Evolutionary conservation across 1,139 yeast genomes (phyloP).

Genomic region (Yamadazyma friedrichii): DNA sequence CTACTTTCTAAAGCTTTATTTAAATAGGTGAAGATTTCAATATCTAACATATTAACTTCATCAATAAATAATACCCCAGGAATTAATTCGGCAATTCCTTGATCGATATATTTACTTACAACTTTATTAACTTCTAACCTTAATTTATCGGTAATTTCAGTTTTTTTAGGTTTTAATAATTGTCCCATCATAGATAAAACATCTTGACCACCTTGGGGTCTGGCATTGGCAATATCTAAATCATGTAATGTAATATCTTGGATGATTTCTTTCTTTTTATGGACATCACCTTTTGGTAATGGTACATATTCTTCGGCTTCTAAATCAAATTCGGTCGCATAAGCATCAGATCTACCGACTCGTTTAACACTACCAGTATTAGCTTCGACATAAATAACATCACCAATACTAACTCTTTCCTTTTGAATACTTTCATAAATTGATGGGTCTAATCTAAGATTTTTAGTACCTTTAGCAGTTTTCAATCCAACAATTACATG

Average conservation of each 20-base stretch:
- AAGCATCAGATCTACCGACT: constrained; percentile 97
- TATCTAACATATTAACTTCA: constrained; percentile 96
- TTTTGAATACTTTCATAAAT: constrained; percentile 95
- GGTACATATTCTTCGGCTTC: constrained; percentile 99
- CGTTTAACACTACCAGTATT: constrained; percentile 97
- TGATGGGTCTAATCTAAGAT: constrained; percentile 87
- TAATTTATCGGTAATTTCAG: constrained; percentile 97
- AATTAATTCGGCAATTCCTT: constrained; percentile 95
- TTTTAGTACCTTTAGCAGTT: constrained; percentile 95
- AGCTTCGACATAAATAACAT: constrained; percentile 94
- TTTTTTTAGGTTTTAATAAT: constrained; percentile 89
- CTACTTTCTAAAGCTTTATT: constrained; percentile 90
- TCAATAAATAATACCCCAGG: constrained; percentile 98
- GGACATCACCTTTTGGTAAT: constrained; percentile 97
- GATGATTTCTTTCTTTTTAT: constrained; percentile 95
- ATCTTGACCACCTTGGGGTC: constrained; percentile 99
- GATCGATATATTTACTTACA: constrained; percentile 93
- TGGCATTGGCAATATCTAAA: constrained; percentile 91
- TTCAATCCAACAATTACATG: constrained; percentile 94
- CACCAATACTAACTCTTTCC: constrained; percentile 93
- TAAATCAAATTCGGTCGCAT: constrained; percentile 95
- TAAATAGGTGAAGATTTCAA: constrained; percentile 91
- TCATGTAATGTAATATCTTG: constrained; percentile 97
- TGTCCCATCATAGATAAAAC: constrained; percentile 99
- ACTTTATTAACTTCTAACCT: constrained; percentile 93